Evolutionary conservation across 768 basidiomycete species (phyloP), one percentile per base, ranked within the genome.

Genomic region (Paxillus ammoniavirescens): DNA sequence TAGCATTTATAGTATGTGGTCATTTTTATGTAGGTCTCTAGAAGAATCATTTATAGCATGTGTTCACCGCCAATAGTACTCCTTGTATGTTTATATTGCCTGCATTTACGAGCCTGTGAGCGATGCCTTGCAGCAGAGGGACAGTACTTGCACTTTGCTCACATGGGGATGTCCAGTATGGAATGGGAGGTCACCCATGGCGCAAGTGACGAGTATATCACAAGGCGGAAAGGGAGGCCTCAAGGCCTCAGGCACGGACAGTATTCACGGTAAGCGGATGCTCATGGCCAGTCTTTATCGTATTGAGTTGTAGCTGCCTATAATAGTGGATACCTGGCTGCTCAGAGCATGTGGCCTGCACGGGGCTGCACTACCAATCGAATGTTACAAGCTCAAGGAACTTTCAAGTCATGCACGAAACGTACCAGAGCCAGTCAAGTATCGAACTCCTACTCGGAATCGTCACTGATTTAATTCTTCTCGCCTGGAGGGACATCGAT

Each of bases 401-500:
- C 49, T 35, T 50, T 14, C 33, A 36, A 40, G 33, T 18, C 49
- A 43, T 47, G 50, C 28, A 35, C 15, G 26, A 36, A 33, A 47
- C 14, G 30, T 42, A 50, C 38, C 18, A 26, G 9, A 23, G 18
- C 42, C 38, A 33, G 26, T 43, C 15, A 40, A 53, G 28, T 33
- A 48, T 18, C 45, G 51, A 41, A 36, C 47, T 23, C 50, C 54
- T 4, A 26, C 26, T 26, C 26, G 26, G 49, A 52, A 65, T 47
- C 37, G 35, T 52, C 41, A 30, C 8, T 40, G 37, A 50, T 53
- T 53, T 49, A 12, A 35, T 35, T 50, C 52, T 47, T 44, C 52
- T 40, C 28, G 35, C 49, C 53, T 53, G 35, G 43, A 55, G 33
- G 51, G 52, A 10, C 28, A 36, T 47, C 47, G 47, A 31, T 41